These are phyloP conservation scores for Phialophora verrucosa DNA, from an alignment of 2,329 filamentous ascomycete species.

Conservation along the genomic window DNA sequence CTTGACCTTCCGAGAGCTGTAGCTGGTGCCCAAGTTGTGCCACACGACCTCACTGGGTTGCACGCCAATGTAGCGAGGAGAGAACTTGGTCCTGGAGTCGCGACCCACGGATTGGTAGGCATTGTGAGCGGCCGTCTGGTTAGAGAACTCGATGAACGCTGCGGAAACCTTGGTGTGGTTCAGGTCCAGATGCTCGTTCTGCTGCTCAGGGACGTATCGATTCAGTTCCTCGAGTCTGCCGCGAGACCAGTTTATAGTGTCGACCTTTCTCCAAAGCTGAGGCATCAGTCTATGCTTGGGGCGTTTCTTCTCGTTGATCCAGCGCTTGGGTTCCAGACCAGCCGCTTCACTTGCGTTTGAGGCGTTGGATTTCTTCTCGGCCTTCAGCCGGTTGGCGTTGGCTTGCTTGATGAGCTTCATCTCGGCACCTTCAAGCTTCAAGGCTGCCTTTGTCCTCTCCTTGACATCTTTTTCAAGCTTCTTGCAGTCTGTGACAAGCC, in stretches of 20 bases:
- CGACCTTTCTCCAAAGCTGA: slow-evolving; percentile 63
- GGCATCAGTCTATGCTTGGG: slow-evolving; percentile 73
- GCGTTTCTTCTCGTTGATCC: slow-evolving; percentile 70
- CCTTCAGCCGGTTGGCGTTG: slow-evolving; percentile 72
- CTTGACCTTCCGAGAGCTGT: slow-evolving; percentile 63
- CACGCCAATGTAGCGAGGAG: slow-evolving; percentile 83
- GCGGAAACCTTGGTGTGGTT: slow-evolving; percentile 70
- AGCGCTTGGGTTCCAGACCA: slow-evolving; percentile 46
- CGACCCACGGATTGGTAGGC: slow-evolving; percentile 67
- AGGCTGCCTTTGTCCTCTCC: slow-evolving; percentile 76
- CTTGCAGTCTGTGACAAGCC: slow-evolving; percentile 79
- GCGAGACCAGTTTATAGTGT: slow-evolving; percentile 69
- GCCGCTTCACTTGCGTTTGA: slow-evolving; percentile 65
- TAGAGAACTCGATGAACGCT: slow-evolving; percentile 87
- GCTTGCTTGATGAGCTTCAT: slow-evolving; percentile 80
- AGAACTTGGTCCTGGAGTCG: slow-evolving; percentile 75
- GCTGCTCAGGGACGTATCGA: slow-evolving; percentile 71
- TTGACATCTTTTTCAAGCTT: slow-evolving; percentile 78
- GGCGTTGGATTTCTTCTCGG: slow-evolving; percentile 44
- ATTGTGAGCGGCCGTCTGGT: slow-evolving; percentile 80
- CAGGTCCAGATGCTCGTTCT: slow-evolving; percentile 66
- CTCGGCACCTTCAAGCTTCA: slow-evolving; percentile 84
- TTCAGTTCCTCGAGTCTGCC: slow-evolving; percentile 73
- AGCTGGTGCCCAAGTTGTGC: slow-evolving; percentile 77
- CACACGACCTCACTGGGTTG: slow-evolving; percentile 87